Base-by-base conservation (phyloP, 2,329 filamentous ascomycete genomes). In the Aureobasidium sp. region DNA sequence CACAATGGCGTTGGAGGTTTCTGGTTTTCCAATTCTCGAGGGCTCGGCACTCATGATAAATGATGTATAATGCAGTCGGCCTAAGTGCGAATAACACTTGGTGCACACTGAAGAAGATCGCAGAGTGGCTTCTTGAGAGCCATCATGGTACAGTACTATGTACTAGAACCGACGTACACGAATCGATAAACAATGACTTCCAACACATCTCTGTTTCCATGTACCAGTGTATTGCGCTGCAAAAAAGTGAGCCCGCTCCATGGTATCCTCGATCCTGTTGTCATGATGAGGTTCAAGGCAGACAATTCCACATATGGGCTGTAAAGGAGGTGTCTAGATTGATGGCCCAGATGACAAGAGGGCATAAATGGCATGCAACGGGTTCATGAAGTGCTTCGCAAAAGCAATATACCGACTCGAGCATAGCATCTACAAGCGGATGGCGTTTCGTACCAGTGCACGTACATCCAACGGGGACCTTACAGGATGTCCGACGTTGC, bases 11-110 rank as follows among this genome's bases (percentile, higher is more conserved):
- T 50, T 41, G 46, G 57, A 24, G 44, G 27, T 60, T 51, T 50
- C 56, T 37, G 24, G 13, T 29, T 48, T 26, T 4, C 26, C 37
- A 7, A 15, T 57, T 37, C n/a, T 34, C 13, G 29, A 39, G 50
- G 20, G 27, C 26, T 20, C 7, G 55, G 8, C 44, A 39, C 43
- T 15, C 34, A 46, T 39, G 20, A 29, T 17, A 20, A 12, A 36
- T 59, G 46, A 39, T 48, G 43, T 59, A 37, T 48, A 59, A 59
- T 39, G 55, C 32, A 44, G 43, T 10, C 29, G 29, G 15, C 32
- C 4, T 13, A 48, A 20, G 26, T 48, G 44, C 32, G 8, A 27
- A 29, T 13, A 13, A 34, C 43, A 27, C 20, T 32, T 48, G 39
- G 34, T n/a, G 24, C 51, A 20, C 9, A 43, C 13, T 29, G 26